These are phyloP conservation scores for Tricholoma matsutake DNA, from an alignment of 768 basidiomycete genomes.

Conservation along the genomic window DNA sequence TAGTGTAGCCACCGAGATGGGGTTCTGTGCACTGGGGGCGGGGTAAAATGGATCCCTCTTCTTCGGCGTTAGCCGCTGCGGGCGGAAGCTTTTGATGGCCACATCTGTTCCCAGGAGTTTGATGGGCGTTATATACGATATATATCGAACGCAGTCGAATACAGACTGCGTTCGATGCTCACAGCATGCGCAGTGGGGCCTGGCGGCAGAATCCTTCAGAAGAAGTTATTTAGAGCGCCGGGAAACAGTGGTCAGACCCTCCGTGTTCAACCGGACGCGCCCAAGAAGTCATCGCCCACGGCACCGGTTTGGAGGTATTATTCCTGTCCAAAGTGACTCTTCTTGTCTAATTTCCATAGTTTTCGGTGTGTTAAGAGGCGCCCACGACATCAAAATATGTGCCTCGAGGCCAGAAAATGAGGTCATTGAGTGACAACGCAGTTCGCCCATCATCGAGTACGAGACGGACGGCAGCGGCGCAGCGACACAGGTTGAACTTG, in stretches of 20 bases:
- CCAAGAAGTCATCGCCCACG: not conserved
- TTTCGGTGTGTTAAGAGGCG: not conserved
- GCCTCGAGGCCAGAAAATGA: constrained; percentile 1
- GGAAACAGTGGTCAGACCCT: not conserved
- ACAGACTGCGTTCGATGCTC: not conserved
- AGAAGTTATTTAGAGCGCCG: not conserved
- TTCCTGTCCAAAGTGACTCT: constrained; percentile 4
- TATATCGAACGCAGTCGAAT: not conserved
- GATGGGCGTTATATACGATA: not conserved
- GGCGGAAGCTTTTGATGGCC: not conserved
- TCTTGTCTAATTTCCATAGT: not conserved
- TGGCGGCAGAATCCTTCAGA: not conserved
- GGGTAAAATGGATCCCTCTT: not conserved
- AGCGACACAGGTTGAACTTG: not conserved
- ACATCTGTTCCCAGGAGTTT: not conserved
- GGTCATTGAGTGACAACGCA: constrained; percentile 1
- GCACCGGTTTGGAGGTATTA: constrained; percentile 4
- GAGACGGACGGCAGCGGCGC: not conserved
- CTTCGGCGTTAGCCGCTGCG: not conserved
- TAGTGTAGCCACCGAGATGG: not conserved
- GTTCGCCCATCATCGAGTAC: not conserved
- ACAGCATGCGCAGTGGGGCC: constrained; percentile 2
- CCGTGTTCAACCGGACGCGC: not conserved
- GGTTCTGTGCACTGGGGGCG: not conserved
- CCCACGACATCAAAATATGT: not conserved